These are phyloP conservation scores for Alternaria infectoria DNA, from an alignment of 2,329 filamentous ascomycete species.

Conservation along the genomic window DNA sequence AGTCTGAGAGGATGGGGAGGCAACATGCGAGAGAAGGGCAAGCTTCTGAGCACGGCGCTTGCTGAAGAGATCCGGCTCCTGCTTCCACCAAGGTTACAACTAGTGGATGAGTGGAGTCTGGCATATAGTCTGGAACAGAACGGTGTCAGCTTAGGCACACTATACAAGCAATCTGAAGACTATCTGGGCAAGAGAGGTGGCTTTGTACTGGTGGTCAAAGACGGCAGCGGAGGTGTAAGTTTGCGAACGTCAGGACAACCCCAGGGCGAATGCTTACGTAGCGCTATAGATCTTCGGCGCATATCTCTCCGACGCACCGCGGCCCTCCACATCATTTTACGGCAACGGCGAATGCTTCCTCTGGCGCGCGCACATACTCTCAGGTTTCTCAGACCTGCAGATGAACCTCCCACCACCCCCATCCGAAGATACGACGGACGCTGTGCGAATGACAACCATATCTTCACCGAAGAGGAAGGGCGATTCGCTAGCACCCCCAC, in stretches of 20 bases:
- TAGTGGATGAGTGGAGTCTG: constrained; percentile 85
- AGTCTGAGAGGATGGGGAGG: constrained; percentile 70
- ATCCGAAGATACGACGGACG: constrained; percentile 67
- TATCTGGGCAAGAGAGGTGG: constrained; percentile 75
- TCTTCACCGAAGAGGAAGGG: constrained; percentile 26
- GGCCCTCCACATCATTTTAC: constrained; percentile 83
- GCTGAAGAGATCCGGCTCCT: constrained; percentile 94
- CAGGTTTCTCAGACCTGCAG: constrained; percentile 55
- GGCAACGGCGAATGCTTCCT: constrained; percentile 97
- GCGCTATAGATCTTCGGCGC: constrained; percentile 76
- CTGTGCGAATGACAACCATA: constrained; percentile 67
- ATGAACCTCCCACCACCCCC: constrained; percentile 72
- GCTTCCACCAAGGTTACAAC: constrained; percentile 82
- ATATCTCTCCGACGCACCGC: constrained; percentile 88
- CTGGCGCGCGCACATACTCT: constrained; percentile 76
- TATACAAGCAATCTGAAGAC: constrained; percentile 79
- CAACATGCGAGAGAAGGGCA: constrained; percentile 64
- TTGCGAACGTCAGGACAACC: background rate
- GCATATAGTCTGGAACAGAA: constrained; percentile 91
- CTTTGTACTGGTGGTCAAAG: constrained; percentile 86
- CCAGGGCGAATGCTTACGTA: constrained; percentile 11
- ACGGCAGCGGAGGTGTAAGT: constrained; percentile 75
- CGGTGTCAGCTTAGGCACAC: constrained; percentile 82
- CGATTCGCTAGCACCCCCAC: constrained; percentile 37
- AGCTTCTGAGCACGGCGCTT: constrained; percentile 73